Conservation (phyloP, 1,284 basidiomycete genomes). For the Trichosporon faecale region DNA sequence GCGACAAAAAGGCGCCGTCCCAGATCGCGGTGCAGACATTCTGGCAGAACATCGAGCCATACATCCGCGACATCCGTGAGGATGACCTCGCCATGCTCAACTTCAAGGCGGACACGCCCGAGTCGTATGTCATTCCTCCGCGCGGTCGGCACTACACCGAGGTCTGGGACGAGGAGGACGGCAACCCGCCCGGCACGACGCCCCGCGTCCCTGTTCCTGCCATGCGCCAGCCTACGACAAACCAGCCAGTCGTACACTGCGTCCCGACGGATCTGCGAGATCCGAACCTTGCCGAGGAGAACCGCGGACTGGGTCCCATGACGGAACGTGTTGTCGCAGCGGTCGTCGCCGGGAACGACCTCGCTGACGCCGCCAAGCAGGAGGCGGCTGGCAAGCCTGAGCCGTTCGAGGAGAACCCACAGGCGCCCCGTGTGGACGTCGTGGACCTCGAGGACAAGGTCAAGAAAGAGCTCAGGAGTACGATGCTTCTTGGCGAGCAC, state of each 20-base stretch:
- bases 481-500: conserved; percentile 56
- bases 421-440: conserved; percentile 45
- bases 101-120: conserved; percentile 77
- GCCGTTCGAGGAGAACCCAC: conserved; percentile 19
- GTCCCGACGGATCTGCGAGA: conserved; percentile 38
- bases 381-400: conserved; percentile 38
- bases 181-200: conserved; percentile 43
- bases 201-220: conserved; percentile 38
- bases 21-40: conserved; percentile 64
- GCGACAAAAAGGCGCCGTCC: conserved; percentile 65
- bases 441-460: conserved; percentile 58
- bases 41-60: conserved; percentile 79
- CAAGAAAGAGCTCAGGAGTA: conserved; percentile 56
- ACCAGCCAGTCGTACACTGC: conserved; percentile 16
- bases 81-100: conserved; percentile 87
- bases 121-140: conserved; percentile 79
- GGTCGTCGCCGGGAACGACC: conserved; percentile 57
- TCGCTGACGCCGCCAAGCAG: conserved; percentile 56
- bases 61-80: conserved; percentile 76
- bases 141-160: conserved; percentile 85
- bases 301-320: conserved; percentile 43
- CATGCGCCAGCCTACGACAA: conserved; percentile 27
- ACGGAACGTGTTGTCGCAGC: conserved; percentile 65
- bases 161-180: conserved; percentile 88
- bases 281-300: conserved; percentile 44